A percentile compares a stretch with the other conserved stretches of the same genome.
These are phyloP conservation scores for Calendula officinalis DNA, from an alignment of 129 eudicot species.

Conservation along the genomic window DNA sequence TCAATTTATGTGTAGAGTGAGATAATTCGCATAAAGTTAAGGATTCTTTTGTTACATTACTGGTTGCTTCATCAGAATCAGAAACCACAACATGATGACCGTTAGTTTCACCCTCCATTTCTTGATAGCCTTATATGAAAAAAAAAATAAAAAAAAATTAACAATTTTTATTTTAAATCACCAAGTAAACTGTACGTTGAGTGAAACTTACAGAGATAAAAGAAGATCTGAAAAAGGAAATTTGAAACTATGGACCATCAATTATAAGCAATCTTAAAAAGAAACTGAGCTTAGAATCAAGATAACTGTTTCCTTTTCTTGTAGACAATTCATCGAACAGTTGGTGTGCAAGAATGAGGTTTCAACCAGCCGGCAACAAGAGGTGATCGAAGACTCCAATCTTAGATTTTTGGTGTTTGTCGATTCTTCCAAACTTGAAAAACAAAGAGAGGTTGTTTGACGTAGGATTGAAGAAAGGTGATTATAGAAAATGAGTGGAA, in stretches of 20 bases:
- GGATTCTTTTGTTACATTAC: conserved; percentile 39
- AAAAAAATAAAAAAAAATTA: too few species aligned
- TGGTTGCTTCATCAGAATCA: conserved; percentile 39
- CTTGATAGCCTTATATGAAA: conserved; percentile 21
- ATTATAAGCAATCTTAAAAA: background rate
- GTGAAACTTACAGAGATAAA: background rate
- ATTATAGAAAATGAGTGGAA: conserved; percentile 27
- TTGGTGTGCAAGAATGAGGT: conserved; percentile 16
- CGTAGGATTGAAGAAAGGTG: conserved; percentile 5
- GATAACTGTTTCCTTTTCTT: conserved; percentile 9
- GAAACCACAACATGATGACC: conserved; percentile 19
- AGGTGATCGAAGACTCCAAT: background rate
- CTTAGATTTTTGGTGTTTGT: conserved; percentile 5
- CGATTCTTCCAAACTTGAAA: conserved; percentile 27
- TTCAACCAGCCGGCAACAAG: background rate
- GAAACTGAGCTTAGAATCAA: background rate
- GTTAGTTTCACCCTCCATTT: conserved; percentile 30
- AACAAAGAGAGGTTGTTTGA: conserved; percentile 25
- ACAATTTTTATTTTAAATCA: background rate
- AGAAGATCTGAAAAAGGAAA: conserved; percentile 9
- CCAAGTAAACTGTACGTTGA: background rate
- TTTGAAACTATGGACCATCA: background rate
- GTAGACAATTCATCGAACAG: conserved; percentile 28
- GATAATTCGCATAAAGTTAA: conserved; percentile 43
- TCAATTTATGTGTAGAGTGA: conserved; percentile 49